phyloP scores from a whole-genome alignment of 176 grass and related monocot genomes.

The Sorghum bicolor region DNA sequence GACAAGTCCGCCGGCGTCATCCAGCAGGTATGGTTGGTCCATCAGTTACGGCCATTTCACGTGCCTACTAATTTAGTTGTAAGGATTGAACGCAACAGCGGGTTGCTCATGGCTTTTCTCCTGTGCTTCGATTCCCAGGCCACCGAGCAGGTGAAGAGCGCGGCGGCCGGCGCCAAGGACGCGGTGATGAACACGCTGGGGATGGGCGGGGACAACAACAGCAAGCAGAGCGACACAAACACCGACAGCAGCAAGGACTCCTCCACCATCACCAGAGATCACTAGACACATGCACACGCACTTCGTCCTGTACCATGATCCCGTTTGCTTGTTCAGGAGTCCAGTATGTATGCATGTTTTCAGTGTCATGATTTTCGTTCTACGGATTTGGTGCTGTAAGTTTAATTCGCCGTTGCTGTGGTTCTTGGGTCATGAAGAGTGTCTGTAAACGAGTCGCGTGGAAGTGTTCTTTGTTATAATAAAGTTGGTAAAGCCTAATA shows the following conservation, averaged over 20 bases:
- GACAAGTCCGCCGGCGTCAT: slow-evolving; percentile 54
- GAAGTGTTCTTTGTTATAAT: neutral
- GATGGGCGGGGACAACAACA: slow-evolving; percentile 33
- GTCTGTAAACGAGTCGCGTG: neutral
- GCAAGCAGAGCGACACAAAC: neutral
- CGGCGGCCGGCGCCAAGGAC: slow-evolving; percentile 57
- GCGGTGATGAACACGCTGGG: slow-evolving; percentile 64
- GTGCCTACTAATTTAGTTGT: neutral
- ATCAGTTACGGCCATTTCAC: neutral
- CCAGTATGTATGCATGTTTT: neutral
- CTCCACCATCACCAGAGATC: slow-evolving; percentile 33
- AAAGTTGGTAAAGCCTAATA: slow-evolving; percentile 1
- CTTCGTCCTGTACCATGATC: neutral
- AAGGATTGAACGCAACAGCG: neutral
- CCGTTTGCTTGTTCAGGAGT: neutral
- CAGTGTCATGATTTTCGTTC: neutral
- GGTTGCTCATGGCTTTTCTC: neutral
- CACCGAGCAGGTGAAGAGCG: slow-evolving; percentile 51
- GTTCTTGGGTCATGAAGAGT: neutral
- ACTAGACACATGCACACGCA: neutral
- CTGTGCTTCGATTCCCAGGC: slow-evolving; percentile 22
- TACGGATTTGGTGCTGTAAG: neutral
- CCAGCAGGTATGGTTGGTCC: slow-evolving; percentile 42
- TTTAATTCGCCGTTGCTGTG: neutral
- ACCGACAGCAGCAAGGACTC: neutral